Conservation (phyloP, 2,329 filamentous ascomycete species). For the Aspergillus phoenicis region DNA sequence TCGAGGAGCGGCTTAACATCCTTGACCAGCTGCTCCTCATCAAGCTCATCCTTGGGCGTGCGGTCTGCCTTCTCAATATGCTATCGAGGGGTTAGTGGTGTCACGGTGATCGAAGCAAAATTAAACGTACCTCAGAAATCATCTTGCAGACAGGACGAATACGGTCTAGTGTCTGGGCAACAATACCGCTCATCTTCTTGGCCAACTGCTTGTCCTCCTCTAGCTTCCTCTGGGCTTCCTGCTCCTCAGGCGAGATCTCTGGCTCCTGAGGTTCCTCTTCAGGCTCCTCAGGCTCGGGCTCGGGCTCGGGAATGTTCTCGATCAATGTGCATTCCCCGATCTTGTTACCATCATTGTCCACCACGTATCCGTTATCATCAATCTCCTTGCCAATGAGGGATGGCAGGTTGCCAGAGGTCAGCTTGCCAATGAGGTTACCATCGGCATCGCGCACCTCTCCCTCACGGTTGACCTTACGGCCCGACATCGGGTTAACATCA, state of each 20-base stretch:
- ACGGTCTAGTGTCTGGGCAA: slow-evolving; percentile 78
- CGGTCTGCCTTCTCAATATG: slow-evolving; percentile 78
- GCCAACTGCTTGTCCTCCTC: slow-evolving; percentile 75
- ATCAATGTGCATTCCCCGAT: slow-evolving; percentile 65
- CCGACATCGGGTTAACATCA: slow-evolving; percentile 62
- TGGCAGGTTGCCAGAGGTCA: slow-evolving; percentile 48
- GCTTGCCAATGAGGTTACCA: slow-evolving; percentile 49
- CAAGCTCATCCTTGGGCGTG: slow-evolving; percentile 80
- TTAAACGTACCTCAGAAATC: slow-evolving; percentile 70
- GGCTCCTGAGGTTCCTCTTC: slow-evolving; percentile 31
- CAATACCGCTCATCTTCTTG: slow-evolving; percentile 69
- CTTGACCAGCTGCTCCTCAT: slow-evolving; percentile 85
- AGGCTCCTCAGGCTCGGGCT: slow-evolving; percentile 31
- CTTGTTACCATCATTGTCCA: slow-evolving; percentile 64
- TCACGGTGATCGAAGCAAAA: background rate
- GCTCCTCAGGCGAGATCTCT: slow-evolving; percentile 46
- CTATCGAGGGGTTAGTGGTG: slow-evolving; percentile 42
- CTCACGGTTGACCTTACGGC: slow-evolving; percentile 55
- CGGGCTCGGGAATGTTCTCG: slow-evolving; percentile 55
- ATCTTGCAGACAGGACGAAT: slow-evolving; percentile 83
- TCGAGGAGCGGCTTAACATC: slow-evolving; percentile 87
- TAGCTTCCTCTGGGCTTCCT: slow-evolving; percentile 61
- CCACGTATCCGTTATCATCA: slow-evolving; percentile 56
- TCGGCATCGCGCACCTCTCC: slow-evolving; percentile 52
- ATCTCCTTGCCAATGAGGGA: slow-evolving; percentile 47